Conservation (phyloP, 1,284 basidiomycete species). For the Fomitopsis palustris region DNA sequence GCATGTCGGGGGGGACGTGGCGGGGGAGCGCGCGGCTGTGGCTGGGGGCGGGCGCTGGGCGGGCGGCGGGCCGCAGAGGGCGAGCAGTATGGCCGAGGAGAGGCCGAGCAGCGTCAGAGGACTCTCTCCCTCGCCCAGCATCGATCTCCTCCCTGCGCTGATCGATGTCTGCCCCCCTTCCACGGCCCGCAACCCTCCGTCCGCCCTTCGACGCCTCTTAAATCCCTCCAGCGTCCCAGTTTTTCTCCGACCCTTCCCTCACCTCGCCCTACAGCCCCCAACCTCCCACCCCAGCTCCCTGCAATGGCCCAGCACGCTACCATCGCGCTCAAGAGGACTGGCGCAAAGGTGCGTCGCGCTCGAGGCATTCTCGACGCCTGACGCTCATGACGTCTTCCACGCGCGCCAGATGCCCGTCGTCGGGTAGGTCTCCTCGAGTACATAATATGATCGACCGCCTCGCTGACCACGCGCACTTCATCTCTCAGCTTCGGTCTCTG, state of each 20-base stretch:
- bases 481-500: constrained; percentile 60
- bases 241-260: constrained; percentile 1
- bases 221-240: background rate
- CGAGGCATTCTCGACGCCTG: constrained; percentile 1
- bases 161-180: constrained; percentile 2
- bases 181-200: constrained; percentile 4
- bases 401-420: constrained; percentile 53
- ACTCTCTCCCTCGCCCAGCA: background rate
- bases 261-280: constrained; percentile 11
- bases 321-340: constrained; percentile 55
- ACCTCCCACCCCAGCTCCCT: constrained; percentile 12
- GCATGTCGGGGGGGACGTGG: constrained; percentile 41
- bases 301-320: constrained; percentile 38
- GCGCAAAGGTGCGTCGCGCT: constrained; percentile 44
- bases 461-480: constrained; percentile 5
- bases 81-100: background rate
- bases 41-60: background rate
- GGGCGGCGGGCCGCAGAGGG: background rate
- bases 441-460: constrained; percentile 2
- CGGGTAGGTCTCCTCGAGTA: constrained; percentile 38
- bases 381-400: constrained; percentile 3
- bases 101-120: background rate
- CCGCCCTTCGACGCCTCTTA: background rate
- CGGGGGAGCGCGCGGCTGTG: constrained; percentile 3
- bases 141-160: background rate